Evolutionary conservation across 495 filamentous ascomycete species (phyloP).

Genomic region (Xylaria bambusicola): DNA sequence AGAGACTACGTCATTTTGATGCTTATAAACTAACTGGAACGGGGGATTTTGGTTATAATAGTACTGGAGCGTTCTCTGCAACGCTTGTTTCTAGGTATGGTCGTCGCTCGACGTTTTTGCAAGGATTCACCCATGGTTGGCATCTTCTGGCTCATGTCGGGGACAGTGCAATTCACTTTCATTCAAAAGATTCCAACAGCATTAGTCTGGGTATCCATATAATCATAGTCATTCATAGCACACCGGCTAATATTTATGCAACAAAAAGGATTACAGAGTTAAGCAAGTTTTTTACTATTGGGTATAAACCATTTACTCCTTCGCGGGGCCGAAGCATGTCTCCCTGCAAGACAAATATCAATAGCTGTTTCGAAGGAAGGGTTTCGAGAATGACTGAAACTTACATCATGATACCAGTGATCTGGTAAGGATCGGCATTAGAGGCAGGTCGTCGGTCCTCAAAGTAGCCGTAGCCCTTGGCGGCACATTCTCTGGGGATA

Average conservation of each 20-base stretch:
- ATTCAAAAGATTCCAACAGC: not conserved
- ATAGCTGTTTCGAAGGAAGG: not conserved
- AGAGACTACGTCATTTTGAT: no score
- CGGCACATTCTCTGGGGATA: slow-evolving; percentile 86
- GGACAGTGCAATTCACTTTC: not conserved
- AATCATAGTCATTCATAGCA: slow-evolving; percentile 21
- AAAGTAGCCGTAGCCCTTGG: slow-evolving; percentile 97
- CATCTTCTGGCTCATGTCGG: no score
- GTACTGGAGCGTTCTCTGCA: no score
- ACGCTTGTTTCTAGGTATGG: no score
- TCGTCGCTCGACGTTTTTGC: no score
- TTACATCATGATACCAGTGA: slow-evolving; percentile 83
- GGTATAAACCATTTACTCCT: slow-evolving; percentile 20
- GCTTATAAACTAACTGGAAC: no score
- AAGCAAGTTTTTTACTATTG: slow-evolving; percentile 13
- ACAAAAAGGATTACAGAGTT: slow-evolving; percentile 15
- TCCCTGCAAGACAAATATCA: slow-evolving; percentile 15
- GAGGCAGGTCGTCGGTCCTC: slow-evolving; percentile 94
- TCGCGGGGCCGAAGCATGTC: slow-evolving; percentile 16
- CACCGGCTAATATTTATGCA: slow-evolving; percentile 16
- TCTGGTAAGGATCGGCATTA: slow-evolving; percentile 96
- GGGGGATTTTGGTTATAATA: no score
- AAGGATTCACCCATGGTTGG: no score
- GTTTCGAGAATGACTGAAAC: not conserved
- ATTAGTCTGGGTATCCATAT: slow-evolving; percentile 20